phyloP scores from a whole-genome alignment of 169 alveolate genomes.

The Plasmodium blacklocki region DNA sequence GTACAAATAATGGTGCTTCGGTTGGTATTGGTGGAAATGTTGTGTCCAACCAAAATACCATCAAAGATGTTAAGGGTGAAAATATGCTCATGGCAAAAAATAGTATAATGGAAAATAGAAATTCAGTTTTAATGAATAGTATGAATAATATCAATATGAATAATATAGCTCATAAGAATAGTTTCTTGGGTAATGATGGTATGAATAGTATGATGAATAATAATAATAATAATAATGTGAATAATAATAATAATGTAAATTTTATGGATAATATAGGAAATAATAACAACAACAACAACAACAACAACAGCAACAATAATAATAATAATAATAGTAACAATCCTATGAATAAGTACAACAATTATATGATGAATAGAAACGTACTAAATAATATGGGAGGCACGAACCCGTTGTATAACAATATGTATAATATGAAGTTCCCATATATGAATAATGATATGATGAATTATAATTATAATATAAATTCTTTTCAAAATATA shows the following conservation, averaged over 20 bases:
- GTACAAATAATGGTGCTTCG: background rate
- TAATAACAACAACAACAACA: background rate
- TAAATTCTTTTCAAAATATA: conserved; percentile 30
- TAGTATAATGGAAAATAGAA: background rate
- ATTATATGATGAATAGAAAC: conserved; percentile 15
- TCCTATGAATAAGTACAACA: conserved; percentile 22
- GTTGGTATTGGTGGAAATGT: background rate
- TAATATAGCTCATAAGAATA: background rate
- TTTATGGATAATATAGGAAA: background rate
- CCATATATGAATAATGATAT: conserved; percentile 60
- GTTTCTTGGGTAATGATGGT: background rate
- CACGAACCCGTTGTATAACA: conserved; percentile 18
- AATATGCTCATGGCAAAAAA: background rate
- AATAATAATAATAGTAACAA: conserved; percentile 9
- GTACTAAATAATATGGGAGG: background rate
- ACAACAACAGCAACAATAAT: background rate
- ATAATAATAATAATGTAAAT: background rate
- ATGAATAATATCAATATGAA: background rate
- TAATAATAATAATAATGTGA: too few relatives aligned
- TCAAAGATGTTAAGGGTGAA: conserved; percentile 12
- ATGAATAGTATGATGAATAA: too few relatives aligned
- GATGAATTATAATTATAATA: conserved; percentile 62
- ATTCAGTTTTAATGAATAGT: background rate
- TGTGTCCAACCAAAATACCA: background rate
- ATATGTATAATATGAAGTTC: conserved; percentile 38